A percentile compares a stretch with the other conserved stretches of the same genome.
Evolutionary conservation across 2,329 filamentous ascomycete species (phyloP).

Genomic region (Penicillium decumbens): DNA sequence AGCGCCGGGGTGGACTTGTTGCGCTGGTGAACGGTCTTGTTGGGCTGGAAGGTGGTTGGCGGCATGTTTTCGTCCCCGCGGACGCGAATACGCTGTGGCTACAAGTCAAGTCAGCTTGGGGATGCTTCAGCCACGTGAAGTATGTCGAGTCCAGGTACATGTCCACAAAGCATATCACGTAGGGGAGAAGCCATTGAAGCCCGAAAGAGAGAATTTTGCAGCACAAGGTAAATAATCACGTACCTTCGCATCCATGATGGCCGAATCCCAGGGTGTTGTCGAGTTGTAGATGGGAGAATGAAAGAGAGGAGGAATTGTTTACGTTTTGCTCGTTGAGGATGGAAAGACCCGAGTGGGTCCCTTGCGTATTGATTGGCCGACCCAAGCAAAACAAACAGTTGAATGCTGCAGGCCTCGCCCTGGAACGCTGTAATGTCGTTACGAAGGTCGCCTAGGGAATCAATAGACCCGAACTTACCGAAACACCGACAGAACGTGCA

Average conservation of each 20-base stretch:
- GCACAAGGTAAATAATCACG: constrained; percentile 12
- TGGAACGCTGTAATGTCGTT: not conserved
- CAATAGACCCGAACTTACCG: not conserved
- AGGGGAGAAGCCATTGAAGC: not conserved
- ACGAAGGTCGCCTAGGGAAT: constrained; percentile 2
- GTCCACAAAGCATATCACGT: not conserved
- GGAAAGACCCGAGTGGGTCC: constrained; percentile 10
- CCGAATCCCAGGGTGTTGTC: not conserved
- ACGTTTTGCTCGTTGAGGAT: constrained; percentile 25
- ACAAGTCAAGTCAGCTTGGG: constrained; percentile 18
- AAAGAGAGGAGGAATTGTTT: constrained; percentile 20
- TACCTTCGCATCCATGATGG: constrained; percentile 48
- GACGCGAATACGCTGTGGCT: constrained; percentile 68
- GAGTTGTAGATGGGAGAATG: constrained; percentile 7
- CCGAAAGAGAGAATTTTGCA: not conserved
- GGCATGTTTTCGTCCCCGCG: constrained; percentile 65
- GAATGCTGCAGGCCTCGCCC: constrained; percentile 6
- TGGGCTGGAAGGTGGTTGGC: constrained; percentile 45
- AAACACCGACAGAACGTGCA: not conserved
- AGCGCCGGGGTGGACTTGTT: constrained; percentile 71
- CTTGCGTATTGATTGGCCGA: constrained; percentile 15
- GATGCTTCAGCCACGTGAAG: constrained; percentile 2
- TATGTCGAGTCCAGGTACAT: not conserved
- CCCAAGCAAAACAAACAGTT: constrained; percentile 24
- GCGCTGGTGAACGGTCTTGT: constrained; percentile 67